Base-by-base conservation (phyloP, 2,329 filamentous ascomycete species). In the Tolypocladium nubicola region DNA sequence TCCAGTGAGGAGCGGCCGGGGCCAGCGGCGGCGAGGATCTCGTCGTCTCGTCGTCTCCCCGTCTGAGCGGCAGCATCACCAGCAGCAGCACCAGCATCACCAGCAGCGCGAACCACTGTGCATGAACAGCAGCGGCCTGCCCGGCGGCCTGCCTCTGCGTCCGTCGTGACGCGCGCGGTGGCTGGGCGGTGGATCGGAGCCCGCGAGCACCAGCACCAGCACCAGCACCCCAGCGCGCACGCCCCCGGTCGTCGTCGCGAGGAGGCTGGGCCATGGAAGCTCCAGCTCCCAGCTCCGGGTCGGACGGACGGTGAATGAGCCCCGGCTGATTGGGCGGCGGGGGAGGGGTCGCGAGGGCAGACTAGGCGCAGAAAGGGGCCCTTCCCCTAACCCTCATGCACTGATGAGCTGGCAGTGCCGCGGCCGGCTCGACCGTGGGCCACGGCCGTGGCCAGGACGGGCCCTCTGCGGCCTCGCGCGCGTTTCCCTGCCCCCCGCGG, bases 381-480 rank as follows among this genome's bases (percentile, higher is more conserved):
- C 72, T 70, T 72, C 72, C 49, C 30, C 35, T 21, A 72, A 72
- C 72, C 73, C 76, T 79, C 79, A 88, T 86, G 86, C 84, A 87
- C 73, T 83, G 85, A 87, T 88, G 86, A 85, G 85, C 82, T 88
- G 86, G 84, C 85, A 88, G 73, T 83, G 79, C 81, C 72, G 67
- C 64, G 50, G 59, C 56, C 6, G 39, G 26, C 47, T 68, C 75
- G 75, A 80, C 76, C 76, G 79, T 75, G 23, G 23, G 23, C 23
- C 23, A 3, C 4, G 23, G 23, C 23, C 23, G 23, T 26, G 23
- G 23, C 23, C 23, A 26, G 23, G 23, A 26, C 23, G 23, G 23
- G 23, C 23, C 23, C 23, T 26, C 23, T 26, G 23, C 23, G 23
- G 23, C 23, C 23, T 26, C 23, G 23, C 23, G 23, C 23, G 23